Conservation (phyloP, 345 rosid genomes). For the Psidium friedrichsthalianum region DNA sequence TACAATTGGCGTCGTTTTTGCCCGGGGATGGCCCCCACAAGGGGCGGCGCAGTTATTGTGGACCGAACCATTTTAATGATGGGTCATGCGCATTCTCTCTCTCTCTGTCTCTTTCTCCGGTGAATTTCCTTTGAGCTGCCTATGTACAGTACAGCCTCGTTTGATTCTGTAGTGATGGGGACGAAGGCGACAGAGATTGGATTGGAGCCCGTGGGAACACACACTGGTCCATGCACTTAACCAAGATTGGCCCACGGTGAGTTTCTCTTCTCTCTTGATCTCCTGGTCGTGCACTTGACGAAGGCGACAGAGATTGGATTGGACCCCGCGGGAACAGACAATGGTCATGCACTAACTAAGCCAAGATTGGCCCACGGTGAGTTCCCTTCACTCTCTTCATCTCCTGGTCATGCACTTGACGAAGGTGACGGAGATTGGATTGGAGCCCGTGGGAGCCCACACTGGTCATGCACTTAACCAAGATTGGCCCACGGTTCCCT, state of each 20-base stretch:
- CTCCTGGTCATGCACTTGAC: too few species aligned
- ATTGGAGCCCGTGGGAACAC: neutral
- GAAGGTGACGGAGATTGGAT: neutral
- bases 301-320: neutral
- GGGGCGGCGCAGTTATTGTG: too few species aligned
- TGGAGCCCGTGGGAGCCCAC: neutral
- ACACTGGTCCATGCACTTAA: neutral
- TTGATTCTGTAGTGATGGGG: neutral
- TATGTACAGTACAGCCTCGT: neutral
- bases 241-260: too few species aligned
- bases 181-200: neutral
- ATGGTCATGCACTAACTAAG: neutral
- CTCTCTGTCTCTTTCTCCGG: neutral
- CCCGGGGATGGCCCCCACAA: too few species aligned
- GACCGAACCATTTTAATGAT: neutral
- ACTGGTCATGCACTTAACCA: neutral
- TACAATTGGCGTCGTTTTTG: neutral
- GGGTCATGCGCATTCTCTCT: neutral
- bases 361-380: neutral
- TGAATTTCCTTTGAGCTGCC: neutral
- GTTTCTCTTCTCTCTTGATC: too few species aligned
- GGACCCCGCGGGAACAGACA: neutral
- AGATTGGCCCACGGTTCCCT: neutral
- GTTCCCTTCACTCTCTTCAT: neutral
- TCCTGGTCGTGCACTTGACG: too few species aligned